Conservation (phyloP, 805 yeast species). For the Nakazawaea molendinolei region DNA sequence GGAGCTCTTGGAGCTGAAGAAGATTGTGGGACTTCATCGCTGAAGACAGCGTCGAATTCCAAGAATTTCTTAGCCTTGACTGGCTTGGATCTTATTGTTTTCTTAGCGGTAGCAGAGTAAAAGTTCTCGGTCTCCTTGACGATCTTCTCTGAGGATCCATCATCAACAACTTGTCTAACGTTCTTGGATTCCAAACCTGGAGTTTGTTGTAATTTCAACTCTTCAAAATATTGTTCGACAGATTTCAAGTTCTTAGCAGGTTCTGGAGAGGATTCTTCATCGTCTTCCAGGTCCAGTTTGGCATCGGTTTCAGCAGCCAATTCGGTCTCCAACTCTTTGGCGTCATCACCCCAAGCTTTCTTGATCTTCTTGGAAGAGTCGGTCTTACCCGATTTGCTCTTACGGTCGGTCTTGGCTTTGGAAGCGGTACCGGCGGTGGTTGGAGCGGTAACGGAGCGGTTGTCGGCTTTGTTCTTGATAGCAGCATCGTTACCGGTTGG, state of each 20-base stretch:
- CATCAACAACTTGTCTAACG: constrained; percentile 43
- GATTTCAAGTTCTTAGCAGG: constrained; percentile 55
- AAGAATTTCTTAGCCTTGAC: constrained; percentile 76
- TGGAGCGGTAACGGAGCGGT: constrained; percentile 51
- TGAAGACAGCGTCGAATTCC: constrained; percentile 67
- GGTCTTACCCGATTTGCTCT: constrained; percentile 73
- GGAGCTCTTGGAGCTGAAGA: constrained; percentile 25
- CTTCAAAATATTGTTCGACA: constrained; percentile 81
- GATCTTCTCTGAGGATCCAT: constrained; percentile 55
- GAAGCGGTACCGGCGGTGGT: constrained; percentile 44
- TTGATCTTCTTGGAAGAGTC: constrained; percentile 80
- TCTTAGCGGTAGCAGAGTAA: constrained; percentile 53
- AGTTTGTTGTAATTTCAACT: constrained; percentile 41
- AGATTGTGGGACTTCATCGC: constrained; percentile 45
- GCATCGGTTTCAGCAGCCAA: constrained; percentile 40
- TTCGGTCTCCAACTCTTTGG: constrained; percentile 65
- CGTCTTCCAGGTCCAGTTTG: constrained; percentile 31
- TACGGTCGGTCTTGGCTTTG: constrained; percentile 73
- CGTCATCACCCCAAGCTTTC: constrained; percentile 86
- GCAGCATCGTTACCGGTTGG: constrained; percentile 89
- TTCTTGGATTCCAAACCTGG: constrained; percentile 31
- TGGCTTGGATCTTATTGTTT: constrained; percentile 66
- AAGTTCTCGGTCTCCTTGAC: constrained; percentile 55
- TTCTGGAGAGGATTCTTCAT: constrained; percentile 32
- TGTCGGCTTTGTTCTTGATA: constrained; percentile 63